A percentile compares a stretch with the other conserved stretches of the same genome.
These are phyloP conservation scores for Lactifluus subvellereus DNA, from an alignment of 768 basidiomycete species.

Conservation along the genomic window DNA sequence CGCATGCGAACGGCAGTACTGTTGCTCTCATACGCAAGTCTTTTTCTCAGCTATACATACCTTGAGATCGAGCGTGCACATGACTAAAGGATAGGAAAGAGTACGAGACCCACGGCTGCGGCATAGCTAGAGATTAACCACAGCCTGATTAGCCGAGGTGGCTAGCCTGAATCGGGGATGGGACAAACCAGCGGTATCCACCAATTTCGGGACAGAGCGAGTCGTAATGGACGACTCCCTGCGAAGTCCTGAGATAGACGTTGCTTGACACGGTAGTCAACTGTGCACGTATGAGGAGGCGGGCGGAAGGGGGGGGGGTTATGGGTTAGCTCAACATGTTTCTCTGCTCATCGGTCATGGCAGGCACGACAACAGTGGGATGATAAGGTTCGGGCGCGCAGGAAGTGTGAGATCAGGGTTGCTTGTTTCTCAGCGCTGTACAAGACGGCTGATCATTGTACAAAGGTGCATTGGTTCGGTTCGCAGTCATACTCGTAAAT, in stretches of 20 bases:
- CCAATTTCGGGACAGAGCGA: no score
- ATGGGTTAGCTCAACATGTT: neutral
- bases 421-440: neutral
- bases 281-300: neutral
- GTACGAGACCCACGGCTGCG: neutral
- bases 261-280: neutral
- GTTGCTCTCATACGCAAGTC: neutral
- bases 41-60: neutral
- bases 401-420: neutral
- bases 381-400: slow-evolving; percentile 10
- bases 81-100: neutral
- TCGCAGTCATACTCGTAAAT: slow-evolving; percentile 1
- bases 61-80: neutral
- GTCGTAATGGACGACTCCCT: neutral
- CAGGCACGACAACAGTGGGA: neutral
- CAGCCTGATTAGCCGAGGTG: neutral
- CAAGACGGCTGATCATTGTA: neutral
- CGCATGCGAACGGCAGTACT: neutral
- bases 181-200: neutral
- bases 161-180: neutral
- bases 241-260: neutral
- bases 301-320: no score
- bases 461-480: slow-evolving; percentile 10
- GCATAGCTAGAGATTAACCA: neutral
- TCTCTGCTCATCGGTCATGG: neutral